phyloP scores from a whole-genome alignment of 2,329 filamentous ascomycete species.

The Hypoxylon sp. region DNA sequence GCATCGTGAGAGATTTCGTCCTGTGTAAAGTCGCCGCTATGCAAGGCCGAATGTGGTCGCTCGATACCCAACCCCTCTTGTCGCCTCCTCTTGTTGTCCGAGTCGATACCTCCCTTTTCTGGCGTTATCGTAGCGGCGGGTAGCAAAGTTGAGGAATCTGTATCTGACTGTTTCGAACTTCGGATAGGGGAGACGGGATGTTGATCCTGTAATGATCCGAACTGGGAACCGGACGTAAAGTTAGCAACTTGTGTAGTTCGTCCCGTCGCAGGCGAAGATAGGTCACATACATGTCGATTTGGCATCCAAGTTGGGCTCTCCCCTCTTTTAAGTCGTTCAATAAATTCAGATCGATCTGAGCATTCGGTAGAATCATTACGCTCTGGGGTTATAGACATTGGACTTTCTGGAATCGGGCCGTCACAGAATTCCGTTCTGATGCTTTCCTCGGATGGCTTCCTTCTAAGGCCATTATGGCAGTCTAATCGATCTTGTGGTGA shows the following conservation, averaged over 20 bases:
- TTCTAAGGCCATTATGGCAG: slow-evolving; percentile 34
- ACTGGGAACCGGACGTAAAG: slow-evolving; percentile 37
- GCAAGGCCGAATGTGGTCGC: slow-evolving; percentile 79
- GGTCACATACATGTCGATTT: slow-evolving; percentile 64
- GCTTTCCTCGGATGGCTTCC: slow-evolving; percentile 65
- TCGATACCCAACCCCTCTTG: slow-evolving; percentile 73
- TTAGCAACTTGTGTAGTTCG: slow-evolving; percentile 26
- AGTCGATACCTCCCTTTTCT: slow-evolving; percentile 51
- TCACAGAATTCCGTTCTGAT: slow-evolving; percentile 69
- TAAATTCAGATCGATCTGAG: slow-evolving; percentile 78
- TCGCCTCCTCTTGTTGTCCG: slow-evolving; percentile 53
- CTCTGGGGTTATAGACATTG: slow-evolving; percentile 47
- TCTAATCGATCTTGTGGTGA: slow-evolving; percentile 38
- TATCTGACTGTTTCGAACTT: slow-evolving; percentile 47
- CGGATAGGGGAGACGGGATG: slow-evolving; percentile 49
- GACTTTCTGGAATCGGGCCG: slow-evolving; percentile 60
- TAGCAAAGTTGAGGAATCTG: slow-evolving; percentile 53
- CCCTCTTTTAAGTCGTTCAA: slow-evolving; percentile 82
- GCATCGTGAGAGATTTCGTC: slow-evolving; percentile 45
- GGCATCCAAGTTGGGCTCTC: slow-evolving; percentile 80
- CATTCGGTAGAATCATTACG: slow-evolving; percentile 47
- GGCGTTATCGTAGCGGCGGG: slow-evolving; percentile 59
- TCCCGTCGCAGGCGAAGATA: slow-evolving; percentile 4
- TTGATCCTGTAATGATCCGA: slow-evolving; percentile 51
- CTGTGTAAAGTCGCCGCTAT: slow-evolving; percentile 72